Base-by-base conservation (phyloP, 495 filamentous ascomycete species). In the Xylaria sp. region DNA sequence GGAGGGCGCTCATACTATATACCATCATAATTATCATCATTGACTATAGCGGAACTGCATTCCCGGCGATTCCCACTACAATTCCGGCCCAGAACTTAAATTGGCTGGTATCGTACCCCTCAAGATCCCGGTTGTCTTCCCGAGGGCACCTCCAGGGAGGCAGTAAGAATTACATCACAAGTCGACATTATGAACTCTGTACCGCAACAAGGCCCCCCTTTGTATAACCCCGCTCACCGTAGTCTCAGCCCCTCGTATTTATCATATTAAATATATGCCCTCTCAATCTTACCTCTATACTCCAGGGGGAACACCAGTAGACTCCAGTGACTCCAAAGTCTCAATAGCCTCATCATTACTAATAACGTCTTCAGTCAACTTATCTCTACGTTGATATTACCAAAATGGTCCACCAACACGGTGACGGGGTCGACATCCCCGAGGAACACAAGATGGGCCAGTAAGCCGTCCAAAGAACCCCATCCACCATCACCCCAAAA, bases 331-430 rank as follows among this genome's bases (percentile, higher is more conserved):
- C 29, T 26, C 15, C 0, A 33, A n/a, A 7, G 19, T 48, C n/a
- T 53, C 19, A n/a, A 37, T 19, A 11, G 5, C 15, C 35, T 57
- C 24, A 2, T 17, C 12, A 11, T 12, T 12, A 0, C 43, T 1
- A 44, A 43, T 2, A 26, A 43, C 14, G 19, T 59, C 17, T 59
- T 35, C 9, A 37, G 19, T 15, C 15, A 63, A 68, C n/a, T 31
- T 2, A 33, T 24, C 43, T 44, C 41, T 68, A 71, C 71, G 58
- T 44, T 31, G n/a, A 19, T 5, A 71, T 19, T 12, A 57, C 33
- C 73, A 79, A 73, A 11, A 84, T 85, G 83, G 83, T 82, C 57
- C 74, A 80, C 21, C 84, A 85, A 72, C 79, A 82, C 72, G 82
- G 82, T 43, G 78, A 86, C 48, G 72, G 83, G 43, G 75, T 79